Conservation (phyloP, 2,329 filamentous ascomycete genomes). For the Verticillium isaacii region DNA sequence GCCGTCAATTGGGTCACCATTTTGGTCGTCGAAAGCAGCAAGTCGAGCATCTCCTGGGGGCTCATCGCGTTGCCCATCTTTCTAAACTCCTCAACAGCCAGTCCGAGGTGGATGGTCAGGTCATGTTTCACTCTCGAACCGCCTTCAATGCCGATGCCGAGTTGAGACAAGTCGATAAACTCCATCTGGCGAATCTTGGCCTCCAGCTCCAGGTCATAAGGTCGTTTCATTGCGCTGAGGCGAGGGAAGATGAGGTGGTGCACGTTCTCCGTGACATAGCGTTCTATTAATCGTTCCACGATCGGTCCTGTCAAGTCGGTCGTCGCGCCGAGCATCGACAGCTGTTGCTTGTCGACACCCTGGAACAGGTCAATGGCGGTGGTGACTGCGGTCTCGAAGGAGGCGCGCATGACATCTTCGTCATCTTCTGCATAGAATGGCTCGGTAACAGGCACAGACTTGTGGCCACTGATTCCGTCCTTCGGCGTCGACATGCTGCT, state of each 20-base stretch:
- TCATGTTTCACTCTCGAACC: constrained; percentile 76
- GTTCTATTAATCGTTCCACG: constrained; percentile 90
- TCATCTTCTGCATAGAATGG: constrained; percentile 80
- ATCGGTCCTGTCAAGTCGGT: constrained; percentile 89
- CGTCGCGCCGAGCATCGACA: constrained; percentile 85
- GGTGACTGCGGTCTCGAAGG: constrained; percentile 87
- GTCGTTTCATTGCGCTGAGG: constrained; percentile 69
- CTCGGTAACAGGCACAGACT: constrained; percentile 46
- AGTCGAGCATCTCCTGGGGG: constrained; percentile 84
- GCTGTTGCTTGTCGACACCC: constrained; percentile 88
- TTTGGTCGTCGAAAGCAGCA: constrained; percentile 77
- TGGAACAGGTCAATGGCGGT: constrained; percentile 95
- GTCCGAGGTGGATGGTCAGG: constrained; percentile 68
- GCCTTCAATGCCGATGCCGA: constrained; percentile 81
- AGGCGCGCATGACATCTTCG: constrained; percentile 83
- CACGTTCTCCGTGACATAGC: constrained; percentile 89
- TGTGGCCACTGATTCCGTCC: constrained; percentile 24
- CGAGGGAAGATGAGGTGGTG: constrained; percentile 86
- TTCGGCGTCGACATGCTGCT: constrained; percentile 36
- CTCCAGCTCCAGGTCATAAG: constrained; percentile 84
- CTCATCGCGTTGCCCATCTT: constrained; percentile 74
- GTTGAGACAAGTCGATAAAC: constrained; percentile 87
- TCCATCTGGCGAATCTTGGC: constrained; percentile 89
- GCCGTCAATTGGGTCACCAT: constrained; percentile 64
- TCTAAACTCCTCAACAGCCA: constrained; percentile 83